Evolutionary conservation across 1,284 basidiomycete species (phyloP), one percentile per base, ranked within the genome.

Genomic region (Melampsora larici-populina): DNA sequence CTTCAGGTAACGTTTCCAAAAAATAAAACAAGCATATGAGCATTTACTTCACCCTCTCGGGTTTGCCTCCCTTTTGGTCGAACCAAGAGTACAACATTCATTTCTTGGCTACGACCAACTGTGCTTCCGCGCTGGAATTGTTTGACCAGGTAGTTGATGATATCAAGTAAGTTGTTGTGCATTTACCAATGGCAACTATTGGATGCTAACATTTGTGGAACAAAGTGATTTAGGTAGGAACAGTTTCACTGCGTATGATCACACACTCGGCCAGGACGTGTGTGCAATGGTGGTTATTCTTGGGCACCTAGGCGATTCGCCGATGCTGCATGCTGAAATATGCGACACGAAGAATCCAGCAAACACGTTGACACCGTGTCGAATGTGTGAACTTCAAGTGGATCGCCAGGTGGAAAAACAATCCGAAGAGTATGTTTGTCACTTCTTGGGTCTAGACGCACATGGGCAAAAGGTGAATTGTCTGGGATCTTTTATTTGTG

Each of bases 311-410:
- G 40, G 40, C 5, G 11, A 43, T 43, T 70, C 51, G 0, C 69
- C 51, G 43, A 70, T n/a, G n/a, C n/a, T 70, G 66, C 66, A 68
- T n/a, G 31, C 66, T 3, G 46, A 68, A 26, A 49, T 49, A 4
- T 49, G 48, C 24, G 55, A 33, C 31, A 70, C 68, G 15, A 48
- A 31, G 6, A 70, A 55, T 33, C 68, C 68, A 7, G 68, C 31
- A 55, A 29, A 18, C 17, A 55, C 68, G 13, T 55, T 70, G 4
- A 70, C 51, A 17, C 68, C 49, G 3, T 55, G 48, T 36, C 48
- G 24, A 17, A 31, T 15, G 18, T 51, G n/a, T 55, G 11, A 43
- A 43, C 40, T 43, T 43, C 5, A 43, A 13, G 40, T 43, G 40
- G 40, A 13, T 13, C 40, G 11, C 1, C 5, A 43, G 40, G 40